These are phyloP conservation scores for Claviceps africana DNA, from an alignment of 2,329 filamentous ascomycete genomes.

Conservation along the genomic window DNA sequence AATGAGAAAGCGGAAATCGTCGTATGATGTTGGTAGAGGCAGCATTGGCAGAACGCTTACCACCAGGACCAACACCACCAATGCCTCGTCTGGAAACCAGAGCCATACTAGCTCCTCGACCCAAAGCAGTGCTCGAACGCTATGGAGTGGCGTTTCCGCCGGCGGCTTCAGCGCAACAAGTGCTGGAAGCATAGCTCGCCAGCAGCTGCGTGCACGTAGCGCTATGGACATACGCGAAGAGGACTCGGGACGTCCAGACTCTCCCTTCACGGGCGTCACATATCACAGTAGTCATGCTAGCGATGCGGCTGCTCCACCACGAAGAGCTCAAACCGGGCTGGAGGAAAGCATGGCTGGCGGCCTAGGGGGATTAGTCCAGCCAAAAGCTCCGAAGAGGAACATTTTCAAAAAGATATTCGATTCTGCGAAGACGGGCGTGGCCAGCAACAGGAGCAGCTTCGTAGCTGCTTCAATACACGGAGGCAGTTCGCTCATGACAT, in stretches of 20 bases:
- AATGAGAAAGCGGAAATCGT: conserved; percentile 54
- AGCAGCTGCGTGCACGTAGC: conserved; percentile 52
- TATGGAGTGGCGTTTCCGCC: conserved; percentile 91
- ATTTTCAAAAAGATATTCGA: conserved; percentile 96
- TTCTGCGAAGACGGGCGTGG: conserved; percentile 84
- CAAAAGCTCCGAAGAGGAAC: conserved; percentile 68
- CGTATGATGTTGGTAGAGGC: conserved; percentile 56
- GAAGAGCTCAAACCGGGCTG: conserved; percentile 54
- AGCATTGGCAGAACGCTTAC: conserved; percentile 69
- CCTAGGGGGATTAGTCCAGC: conserved; percentile 63
- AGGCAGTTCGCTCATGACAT: conserved; percentile 26
- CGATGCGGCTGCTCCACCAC: conserved; percentile 25
- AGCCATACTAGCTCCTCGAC: conserved; percentile 63
- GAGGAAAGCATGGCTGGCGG: conserved; percentile 51
- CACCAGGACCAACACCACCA: conserved; percentile 74
- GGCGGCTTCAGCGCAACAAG: conserved; percentile 88
- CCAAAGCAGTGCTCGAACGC: conserved; percentile 63
- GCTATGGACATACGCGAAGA: conserved; percentile 46
- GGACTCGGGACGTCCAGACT: conserved; percentile 42
- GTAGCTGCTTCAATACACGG: conserved; percentile 37
- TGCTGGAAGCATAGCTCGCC: conserved; percentile 79
- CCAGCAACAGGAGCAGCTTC: conserved; percentile 76
- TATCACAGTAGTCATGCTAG: conserved; percentile 83
- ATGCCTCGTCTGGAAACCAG: conserved; percentile 57
- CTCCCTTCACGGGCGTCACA: conserved; percentile 63